Conservation (phyloP, 2,329 filamentous ascomycete genomes). For the Colletotrichum abscissum region DNA sequence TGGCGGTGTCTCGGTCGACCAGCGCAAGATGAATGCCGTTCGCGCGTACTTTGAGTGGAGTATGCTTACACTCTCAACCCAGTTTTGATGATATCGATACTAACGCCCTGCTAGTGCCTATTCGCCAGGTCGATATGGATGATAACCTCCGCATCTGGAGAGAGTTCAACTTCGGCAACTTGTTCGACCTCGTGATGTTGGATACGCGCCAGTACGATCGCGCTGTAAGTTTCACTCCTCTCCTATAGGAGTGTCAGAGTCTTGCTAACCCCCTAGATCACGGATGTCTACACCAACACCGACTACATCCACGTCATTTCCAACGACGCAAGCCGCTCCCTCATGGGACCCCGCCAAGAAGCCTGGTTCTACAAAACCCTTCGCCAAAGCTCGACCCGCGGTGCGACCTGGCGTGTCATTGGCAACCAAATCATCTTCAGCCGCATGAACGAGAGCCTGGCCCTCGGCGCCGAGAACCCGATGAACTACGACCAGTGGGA, state of each 20-base stretch:
- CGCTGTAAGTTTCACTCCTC: constrained; percentile 1
- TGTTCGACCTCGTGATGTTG: constrained; percentile 75
- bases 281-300: constrained; percentile 65
- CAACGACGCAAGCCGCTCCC: constrained; percentile 73
- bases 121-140: constrained; percentile 71
- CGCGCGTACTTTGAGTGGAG: constrained; percentile 76
- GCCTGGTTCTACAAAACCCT: constrained; percentile 77
- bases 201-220: constrained; percentile 78
- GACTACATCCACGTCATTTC: constrained; percentile 71
- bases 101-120: constrained; percentile 15
- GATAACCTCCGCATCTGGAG: constrained; percentile 78
- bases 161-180: constrained; percentile 72
- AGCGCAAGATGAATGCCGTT: constrained; percentile 79
- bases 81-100: background rate
- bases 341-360: constrained; percentile 81
- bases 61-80: background rate
- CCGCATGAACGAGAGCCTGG: constrained; percentile 47
- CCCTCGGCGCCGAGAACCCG: constrained; percentile 45
- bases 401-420: constrained; percentile 76
- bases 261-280: background rate
- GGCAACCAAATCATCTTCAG: constrained; percentile 78
- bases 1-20: constrained; percentile 73
- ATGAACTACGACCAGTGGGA: constrained; percentile 63
- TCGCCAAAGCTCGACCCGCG: constrained; percentile 68
- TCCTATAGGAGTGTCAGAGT: rapidly evolving